Evolutionary conservation across 768 basidiomycete genomes (phyloP), one percentile per base, ranked within the genome.

Genomic region (Leucogyrophana mollusca): DNA sequence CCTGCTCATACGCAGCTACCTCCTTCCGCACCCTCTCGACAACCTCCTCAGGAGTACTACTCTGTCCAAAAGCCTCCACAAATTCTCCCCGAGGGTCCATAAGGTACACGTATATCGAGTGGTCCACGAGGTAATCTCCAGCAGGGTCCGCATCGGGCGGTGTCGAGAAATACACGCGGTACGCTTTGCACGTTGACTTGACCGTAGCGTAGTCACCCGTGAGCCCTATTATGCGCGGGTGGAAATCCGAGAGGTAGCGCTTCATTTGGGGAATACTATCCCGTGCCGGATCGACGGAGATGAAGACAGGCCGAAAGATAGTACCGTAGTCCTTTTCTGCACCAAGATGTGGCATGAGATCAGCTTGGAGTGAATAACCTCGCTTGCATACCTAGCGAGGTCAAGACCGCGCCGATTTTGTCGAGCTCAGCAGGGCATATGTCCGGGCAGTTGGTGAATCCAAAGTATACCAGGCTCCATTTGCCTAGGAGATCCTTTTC

Each of bases 391-490:
- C 93, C 85, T 44, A 91, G 72, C 39, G 73, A 67, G 24, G 86
- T 75, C 34, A 98, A 73, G 14, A 94, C 83, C 0, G 68, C 74
- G 10, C 87, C 83, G 71, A 97, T 82, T 73, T 98, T 98, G 73
- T 99, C 96, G 22, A 99, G 76, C 69, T 98, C 95, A 45, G 94
- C 90, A 1, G 96, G 96, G 61, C 96, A 99, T 44, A 99, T 97
- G 67, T 99, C 96, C 5, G 96, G 95, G 67, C 96, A 99, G 67
- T 99, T 95, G 23, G 95, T 94, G 73, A 98, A 99, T n/a, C 96
- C 96, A 68, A 99, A 99, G 71, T 97, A 91, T 37, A 90, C 77
- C 49, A 91, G 69, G n/a, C 77, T 87, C 91, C 91, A 97, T 70
- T 90, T 88, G 27, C 94, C 94, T 20, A 87, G 66, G 37, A 98